These are phyloP conservation scores for Monosporascus sp. DNA, from an alignment of 2,329 filamentous ascomycete species.

Conservation along the genomic window DNA sequence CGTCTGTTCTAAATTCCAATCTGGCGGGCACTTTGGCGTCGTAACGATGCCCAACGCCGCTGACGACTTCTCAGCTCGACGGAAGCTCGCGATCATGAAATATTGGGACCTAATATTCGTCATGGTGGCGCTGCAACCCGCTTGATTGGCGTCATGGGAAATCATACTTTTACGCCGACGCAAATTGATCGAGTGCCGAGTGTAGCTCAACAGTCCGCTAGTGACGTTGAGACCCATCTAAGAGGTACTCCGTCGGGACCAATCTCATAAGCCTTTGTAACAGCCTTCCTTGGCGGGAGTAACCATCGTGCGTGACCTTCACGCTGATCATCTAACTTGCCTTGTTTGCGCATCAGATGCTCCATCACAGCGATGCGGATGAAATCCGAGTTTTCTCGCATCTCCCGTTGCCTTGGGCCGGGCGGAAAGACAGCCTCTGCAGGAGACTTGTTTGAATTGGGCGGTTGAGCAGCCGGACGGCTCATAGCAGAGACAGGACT, in stretches of 20 bases:
- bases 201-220: conserved; percentile 2
- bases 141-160: neutral
- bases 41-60: neutral
- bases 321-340: conserved; percentile 60
- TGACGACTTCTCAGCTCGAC: too few relatives aligned
- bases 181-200: too few relatives aligned
- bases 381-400: conserved; percentile 66
- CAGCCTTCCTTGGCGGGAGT: conserved; percentile 57
- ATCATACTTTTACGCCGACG: neutral
- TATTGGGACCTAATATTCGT: neutral
- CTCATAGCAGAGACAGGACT: conserved; percentile 24
- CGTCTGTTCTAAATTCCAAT: neutral
- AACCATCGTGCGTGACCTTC: conserved; percentile 65
- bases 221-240: conserved; percentile 46
- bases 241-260: conserved; percentile 53
- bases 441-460: conserved; percentile 23
- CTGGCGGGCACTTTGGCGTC: neutral
- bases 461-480: conserved; percentile 18
- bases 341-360: conserved; percentile 63
- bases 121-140: too few relatives aligned
- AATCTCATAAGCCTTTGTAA: conserved; percentile 49
- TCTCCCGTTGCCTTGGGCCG: conserved; percentile 56
- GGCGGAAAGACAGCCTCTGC: conserved; percentile 34
- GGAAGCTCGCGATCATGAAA: too few relatives aligned
- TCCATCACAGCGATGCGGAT: conserved; percentile 68